phyloP scores from a whole-genome alignment of 2,329 filamentous ascomycete species.

The Plectosphaerella sp. region DNA sequence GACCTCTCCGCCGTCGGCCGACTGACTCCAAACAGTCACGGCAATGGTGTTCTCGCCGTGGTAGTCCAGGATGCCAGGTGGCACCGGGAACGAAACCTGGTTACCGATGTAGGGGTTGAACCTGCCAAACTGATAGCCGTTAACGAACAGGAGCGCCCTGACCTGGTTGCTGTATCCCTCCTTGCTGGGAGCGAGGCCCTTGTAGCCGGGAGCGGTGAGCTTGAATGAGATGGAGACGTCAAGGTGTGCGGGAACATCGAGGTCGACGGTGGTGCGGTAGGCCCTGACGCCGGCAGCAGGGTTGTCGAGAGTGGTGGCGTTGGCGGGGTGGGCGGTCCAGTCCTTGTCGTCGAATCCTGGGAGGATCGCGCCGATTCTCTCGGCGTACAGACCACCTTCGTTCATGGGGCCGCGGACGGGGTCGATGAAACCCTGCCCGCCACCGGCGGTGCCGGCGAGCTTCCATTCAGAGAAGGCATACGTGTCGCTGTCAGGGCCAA shows the following conservation, averaged over 20 bases:
- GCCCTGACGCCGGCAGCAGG: slow-evolving; percentile 46
- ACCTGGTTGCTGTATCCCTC: slow-evolving; percentile 28
- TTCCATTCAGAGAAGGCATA: slow-evolving; percentile 49
- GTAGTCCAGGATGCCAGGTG: slow-evolving; percentile 54
- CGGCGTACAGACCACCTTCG: slow-evolving; percentile 54
- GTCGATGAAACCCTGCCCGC: slow-evolving; percentile 46
- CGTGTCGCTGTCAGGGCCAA: slow-evolving; percentile 23
- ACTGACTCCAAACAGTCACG: slow-evolving; percentile 57
- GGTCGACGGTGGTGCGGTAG: slow-evolving; percentile 48
- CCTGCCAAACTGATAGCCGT: slow-evolving; percentile 60
- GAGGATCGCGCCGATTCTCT: slow-evolving; percentile 55
- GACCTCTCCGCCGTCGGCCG: slow-evolving; percentile 43
- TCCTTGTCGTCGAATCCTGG: slow-evolving; percentile 46
- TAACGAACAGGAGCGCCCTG: slow-evolving; percentile 56
- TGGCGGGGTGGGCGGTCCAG: slow-evolving; percentile 29
- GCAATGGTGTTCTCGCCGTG: slow-evolving; percentile 53
- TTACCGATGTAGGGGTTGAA: slow-evolving; percentile 58
- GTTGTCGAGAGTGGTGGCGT: slow-evolving; percentile 33
- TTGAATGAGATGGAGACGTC: slow-evolving; percentile 55
- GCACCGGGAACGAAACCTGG: slow-evolving; percentile 56
- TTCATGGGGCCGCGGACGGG: slow-evolving; percentile 50
- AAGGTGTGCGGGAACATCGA: slow-evolving; percentile 44
- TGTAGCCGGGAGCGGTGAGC: slow-evolving; percentile 37
- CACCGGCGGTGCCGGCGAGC: slow-evolving; percentile 53
- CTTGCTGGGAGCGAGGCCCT: slow-evolving; percentile 27